Percentiles rank a stretch among this genome's conserved stretches.
These are phyloP conservation scores for Trichocladium antarcticum DNA, from an alignment of 495 filamentous ascomycete species.

Conservation along the genomic window DNA sequence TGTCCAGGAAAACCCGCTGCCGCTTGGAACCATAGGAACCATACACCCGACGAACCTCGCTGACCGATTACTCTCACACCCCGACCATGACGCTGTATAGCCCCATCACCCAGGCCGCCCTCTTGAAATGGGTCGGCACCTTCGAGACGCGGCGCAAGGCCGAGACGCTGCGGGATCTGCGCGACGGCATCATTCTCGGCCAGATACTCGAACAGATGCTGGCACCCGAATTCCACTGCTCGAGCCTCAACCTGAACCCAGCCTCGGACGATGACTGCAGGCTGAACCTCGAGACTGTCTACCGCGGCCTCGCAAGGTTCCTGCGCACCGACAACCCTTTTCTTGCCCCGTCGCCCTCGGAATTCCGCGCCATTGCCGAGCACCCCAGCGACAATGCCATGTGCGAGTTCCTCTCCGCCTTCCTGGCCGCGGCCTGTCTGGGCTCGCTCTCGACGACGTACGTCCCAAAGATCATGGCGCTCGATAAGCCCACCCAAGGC, in stretches of 20 bases:
- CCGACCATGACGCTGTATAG: constrained; percentile 23
- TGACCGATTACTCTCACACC: not conserved
- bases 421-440: constrained; percentile 51
- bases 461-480: constrained; percentile 34
- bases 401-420: constrained; percentile 51
- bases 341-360: constrained; percentile 24
- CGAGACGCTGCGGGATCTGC: constrained; percentile 46
- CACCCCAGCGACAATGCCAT: constrained; percentile 28
- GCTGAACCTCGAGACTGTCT: constrained; percentile 57
- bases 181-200: constrained; percentile 66
- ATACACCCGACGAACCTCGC: too few species aligned
- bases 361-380: constrained; percentile 31
- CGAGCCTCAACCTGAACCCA: constrained; percentile 54
- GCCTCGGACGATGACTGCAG: constrained; percentile 44
- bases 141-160: constrained; percentile 27
- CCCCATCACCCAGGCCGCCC: constrained; percentile 26
- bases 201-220: constrained; percentile 49
- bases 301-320: constrained; percentile 54
- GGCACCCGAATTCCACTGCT: constrained; percentile 51
- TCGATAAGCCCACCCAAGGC: constrained; percentile 25
- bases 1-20: not conserved
- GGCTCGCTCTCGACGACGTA: constrained; percentile 46
- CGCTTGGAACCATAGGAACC: not conserved
- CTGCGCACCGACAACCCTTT: constrained; percentile 37
- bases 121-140: constrained; percentile 38